Evolutionary conservation across 1,284 basidiomycete genomes (phyloP).

Genomic region (Microstroma glucosiphilum): DNA sequence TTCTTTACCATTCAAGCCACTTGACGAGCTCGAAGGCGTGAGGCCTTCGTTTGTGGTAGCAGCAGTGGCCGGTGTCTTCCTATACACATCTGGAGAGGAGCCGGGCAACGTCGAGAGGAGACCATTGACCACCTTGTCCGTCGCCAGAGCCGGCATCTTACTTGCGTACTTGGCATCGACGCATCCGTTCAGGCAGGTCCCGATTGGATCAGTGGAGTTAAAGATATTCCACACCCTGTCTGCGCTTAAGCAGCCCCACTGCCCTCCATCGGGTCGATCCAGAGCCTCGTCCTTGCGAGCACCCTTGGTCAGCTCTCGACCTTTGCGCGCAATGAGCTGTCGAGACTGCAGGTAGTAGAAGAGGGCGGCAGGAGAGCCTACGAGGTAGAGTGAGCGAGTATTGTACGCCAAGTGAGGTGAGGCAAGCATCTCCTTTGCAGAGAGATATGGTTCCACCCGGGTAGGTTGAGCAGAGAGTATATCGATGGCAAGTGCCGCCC

Average conservation of each 20-base stretch:
- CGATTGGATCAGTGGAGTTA: slow-evolving; percentile 57
- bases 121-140: not conserved
- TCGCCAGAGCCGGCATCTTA: not conserved
- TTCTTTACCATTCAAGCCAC: not conserved
- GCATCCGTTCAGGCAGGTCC: slow-evolving; percentile 50
- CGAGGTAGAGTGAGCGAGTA: slow-evolving; percentile 55
- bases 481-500: slow-evolving; percentile 57
- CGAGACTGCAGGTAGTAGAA: slow-evolving; percentile 58
- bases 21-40: too few relatives aligned
- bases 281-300: slow-evolving; percentile 3
- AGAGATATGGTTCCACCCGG: slow-evolving; percentile 36
- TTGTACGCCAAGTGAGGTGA: slow-evolving; percentile 48
- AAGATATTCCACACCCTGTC: slow-evolving; percentile 55
- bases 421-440: slow-evolving; percentile 9
- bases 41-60: too few relatives aligned
- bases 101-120: not conserved
- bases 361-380: slow-evolving; percentile 57
- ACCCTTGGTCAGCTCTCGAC: slow-evolving; percentile 55
- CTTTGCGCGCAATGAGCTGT: slow-evolving; percentile 57
- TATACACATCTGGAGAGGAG: not conserved
- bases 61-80: too few relatives aligned
- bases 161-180: slow-evolving; percentile 32
- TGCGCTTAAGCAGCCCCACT: slow-evolving; percentile 8
- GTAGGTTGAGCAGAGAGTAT: slow-evolving; percentile 59
- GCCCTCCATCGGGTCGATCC: not conserved